Evolutionary conservation across 1,139 yeast genomes (phyloP).

Genomic region (Kazachstania sp.): DNA sequence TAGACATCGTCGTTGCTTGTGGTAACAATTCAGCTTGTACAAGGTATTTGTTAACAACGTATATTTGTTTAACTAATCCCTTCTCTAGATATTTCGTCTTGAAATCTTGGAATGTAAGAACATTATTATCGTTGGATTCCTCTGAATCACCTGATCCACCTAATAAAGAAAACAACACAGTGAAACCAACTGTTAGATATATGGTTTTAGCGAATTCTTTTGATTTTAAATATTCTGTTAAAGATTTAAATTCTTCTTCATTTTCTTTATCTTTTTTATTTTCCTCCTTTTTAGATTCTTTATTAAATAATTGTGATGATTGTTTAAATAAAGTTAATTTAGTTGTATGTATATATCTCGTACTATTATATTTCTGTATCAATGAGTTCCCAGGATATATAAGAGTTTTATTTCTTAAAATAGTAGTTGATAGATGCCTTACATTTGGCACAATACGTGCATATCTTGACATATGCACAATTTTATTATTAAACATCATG

Average conservation of each 20-base stretch:
- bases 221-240: conserved; percentile 33
- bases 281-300: not conserved
- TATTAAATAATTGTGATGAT: too few relatives aligned
- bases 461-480: too few relatives aligned
- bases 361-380: too few relatives aligned
- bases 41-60: conserved; percentile 66
- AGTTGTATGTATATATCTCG: too few relatives aligned
- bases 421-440: too few relatives aligned
- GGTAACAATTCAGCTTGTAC: conserved; percentile 70
- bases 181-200: conserved; percentile 34
- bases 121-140: conserved; percentile 26
- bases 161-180: conserved; percentile 31
- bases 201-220: conserved; percentile 35
- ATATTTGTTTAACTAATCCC: conserved; percentile 69
- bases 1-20: conserved; percentile 35
- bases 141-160: conserved; percentile 24
- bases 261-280: conserved; percentile 17
- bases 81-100: conserved; percentile 72
- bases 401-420: too few relatives aligned
- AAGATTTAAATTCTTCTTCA: conserved; percentile 24
- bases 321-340: too few relatives aligned
- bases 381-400: too few relatives aligned
- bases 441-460: too few relatives aligned
- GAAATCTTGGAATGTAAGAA: conserved; percentile 85
- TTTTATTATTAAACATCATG: too few relatives aligned